Evolutionary conservation across 768 basidiomycete species (phyloP).

Genomic region (Tulasnella sp.): DNA sequence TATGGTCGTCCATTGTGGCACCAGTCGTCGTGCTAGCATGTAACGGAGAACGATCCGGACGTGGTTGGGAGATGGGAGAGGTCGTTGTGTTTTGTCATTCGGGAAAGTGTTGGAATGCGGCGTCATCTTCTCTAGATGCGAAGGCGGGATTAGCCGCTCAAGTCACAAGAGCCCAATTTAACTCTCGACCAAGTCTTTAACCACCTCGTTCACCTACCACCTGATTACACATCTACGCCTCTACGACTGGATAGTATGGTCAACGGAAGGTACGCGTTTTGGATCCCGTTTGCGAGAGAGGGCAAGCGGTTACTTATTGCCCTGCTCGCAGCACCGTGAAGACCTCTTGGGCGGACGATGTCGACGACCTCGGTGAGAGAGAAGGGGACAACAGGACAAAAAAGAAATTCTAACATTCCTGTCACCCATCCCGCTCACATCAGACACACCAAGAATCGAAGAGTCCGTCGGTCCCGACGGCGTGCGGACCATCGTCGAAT

Average conservation of each 20-base stretch:
- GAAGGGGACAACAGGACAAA: neutral
- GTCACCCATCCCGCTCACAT: neutral
- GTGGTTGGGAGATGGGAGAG: neutral
- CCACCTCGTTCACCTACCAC: neutral
- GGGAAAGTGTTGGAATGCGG: neutral
- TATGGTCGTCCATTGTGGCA: neutral
- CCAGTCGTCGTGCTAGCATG: neutral
- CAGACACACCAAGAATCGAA: slow-evolving; percentile 21
- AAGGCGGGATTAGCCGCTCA: neutral
- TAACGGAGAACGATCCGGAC: too few species aligned
- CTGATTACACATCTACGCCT: neutral
- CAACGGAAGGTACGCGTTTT: neutral
- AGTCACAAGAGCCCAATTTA: neutral
- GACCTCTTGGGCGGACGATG: slow-evolving; percentile 83
- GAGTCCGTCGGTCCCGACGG: slow-evolving; percentile 80
- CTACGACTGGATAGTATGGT: neutral
- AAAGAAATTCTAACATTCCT: neutral
- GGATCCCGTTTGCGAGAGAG: too few species aligned
- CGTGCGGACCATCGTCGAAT: slow-evolving; percentile 73
- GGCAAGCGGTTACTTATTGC: too few species aligned
- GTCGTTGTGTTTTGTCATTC: neutral
- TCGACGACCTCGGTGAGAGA: slow-evolving; percentile 55
- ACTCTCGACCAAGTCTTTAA: neutral
- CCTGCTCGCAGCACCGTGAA: slow-evolving; percentile 26
- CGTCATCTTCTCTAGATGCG: neutral